phyloP scores from a whole-genome alignment of 2,329 filamentous ascomycete genomes.

The Trichoderma oligosporum region DNA sequence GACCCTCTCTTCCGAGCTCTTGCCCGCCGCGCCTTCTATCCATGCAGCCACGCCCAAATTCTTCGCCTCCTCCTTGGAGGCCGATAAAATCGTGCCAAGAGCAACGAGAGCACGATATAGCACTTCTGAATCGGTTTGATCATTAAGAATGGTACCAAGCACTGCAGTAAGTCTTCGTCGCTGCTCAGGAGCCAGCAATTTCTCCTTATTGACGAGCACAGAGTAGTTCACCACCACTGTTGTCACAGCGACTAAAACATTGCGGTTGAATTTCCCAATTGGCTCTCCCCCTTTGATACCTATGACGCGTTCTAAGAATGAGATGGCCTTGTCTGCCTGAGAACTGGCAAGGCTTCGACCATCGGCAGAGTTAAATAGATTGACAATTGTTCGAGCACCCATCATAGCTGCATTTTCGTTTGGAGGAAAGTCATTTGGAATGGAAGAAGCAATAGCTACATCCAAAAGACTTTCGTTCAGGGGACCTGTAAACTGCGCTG shows the following conservation, averaged over 20 bases:
- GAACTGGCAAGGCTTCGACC: slow-evolving; percentile 65
- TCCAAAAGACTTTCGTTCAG: slow-evolving; percentile 58
- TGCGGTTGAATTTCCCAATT: slow-evolving; percentile 63
- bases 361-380: slow-evolving; percentile 72
- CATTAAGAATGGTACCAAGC: slow-evolving; percentile 58
- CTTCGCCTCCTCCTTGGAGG: slow-evolving; percentile 41
- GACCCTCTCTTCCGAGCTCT: slow-evolving; percentile 45
- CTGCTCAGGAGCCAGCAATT: slow-evolving; percentile 34
- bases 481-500: slow-evolving; percentile 57
- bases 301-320: slow-evolving; percentile 60
- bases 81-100: slow-evolving; percentile 68
- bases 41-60: slow-evolving; percentile 41
- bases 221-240: slow-evolving; percentile 83
- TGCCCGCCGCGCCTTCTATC: slow-evolving; percentile 43
- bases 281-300: slow-evolving; percentile 46
- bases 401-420: slow-evolving; percentile 85
- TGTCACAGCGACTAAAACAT: slow-evolving; percentile 75
- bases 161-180: slow-evolving; percentile 52
- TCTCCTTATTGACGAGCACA: slow-evolving; percentile 59
- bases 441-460: slow-evolving; percentile 40
- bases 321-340: slow-evolving; percentile 54
- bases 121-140: slow-evolving; percentile 73
- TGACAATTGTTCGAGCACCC: slow-evolving; percentile 73
- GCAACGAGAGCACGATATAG: slow-evolving; percentile 79
- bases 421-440: slow-evolving; percentile 51